Evolutionary conservation across 2,329 filamentous ascomycete species (phyloP), one percentile per base, ranked within the genome.

Genomic region (Capronia epimyces): DNA sequence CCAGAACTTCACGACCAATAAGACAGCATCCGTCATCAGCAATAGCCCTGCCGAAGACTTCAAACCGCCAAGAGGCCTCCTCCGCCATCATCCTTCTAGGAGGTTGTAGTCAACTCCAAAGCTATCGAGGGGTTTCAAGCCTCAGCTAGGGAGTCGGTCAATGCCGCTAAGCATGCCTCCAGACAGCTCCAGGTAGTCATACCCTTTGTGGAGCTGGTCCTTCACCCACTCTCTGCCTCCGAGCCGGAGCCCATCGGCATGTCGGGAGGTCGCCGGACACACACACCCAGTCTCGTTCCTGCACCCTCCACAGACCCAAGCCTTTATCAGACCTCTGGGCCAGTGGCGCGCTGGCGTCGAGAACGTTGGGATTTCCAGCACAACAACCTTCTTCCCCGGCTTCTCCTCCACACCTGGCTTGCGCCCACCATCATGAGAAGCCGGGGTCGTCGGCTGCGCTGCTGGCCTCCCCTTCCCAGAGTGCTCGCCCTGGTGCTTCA

Each of bases 11-110:
- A 39, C 45, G 45, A 29, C 46, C 41, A 18, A 51, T 29, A 41
- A 53, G 44, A 39, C 43, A 48, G 43, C 44, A 43, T 53, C 54
- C 2, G 36, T 36, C 43, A 50, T 53, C 54, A 56, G 54, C 40
- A 45, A 53, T 51, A 46, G 54, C 54, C 54, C 54, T 45, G 34
- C 50, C 50, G 46, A 53, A 56, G 18, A 29, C 44, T 31, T 53
- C 50, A 51, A 41, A 49, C 43, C 24, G 24, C 42, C 31, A 6
- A 25, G 34, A 5, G 12, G 16, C 39, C 21, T 24, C 39, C 39
- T 42, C 24, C 39, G 20, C 37, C 37, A 24, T 20, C 37, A 40
- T 40, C 21, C 37, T 18, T 18, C 37, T 20, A 15, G 37, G 31
- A 8, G 31, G 31, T 13, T 34, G 31, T 13, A 5, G 6, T 16